These are phyloP conservation scores for Biscogniauxia mediterranea DNA, from an alignment of 2,329 filamentous ascomycete species.

Conservation along the genomic window DNA sequence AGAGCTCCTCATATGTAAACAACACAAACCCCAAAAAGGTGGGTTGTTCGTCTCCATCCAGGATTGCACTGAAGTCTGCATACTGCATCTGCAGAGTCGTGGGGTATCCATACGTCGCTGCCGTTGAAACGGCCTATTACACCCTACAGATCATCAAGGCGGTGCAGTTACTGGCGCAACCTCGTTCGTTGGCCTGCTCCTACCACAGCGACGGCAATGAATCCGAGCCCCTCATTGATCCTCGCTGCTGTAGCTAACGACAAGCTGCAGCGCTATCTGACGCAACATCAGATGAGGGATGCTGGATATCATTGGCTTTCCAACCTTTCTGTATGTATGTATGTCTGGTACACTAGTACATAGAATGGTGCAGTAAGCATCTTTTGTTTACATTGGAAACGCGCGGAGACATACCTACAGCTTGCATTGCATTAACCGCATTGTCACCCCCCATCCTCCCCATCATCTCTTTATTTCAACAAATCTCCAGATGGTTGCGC, in stretches of 20 bases:
- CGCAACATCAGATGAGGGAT: background rate
- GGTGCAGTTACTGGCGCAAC: conserved; percentile 1
- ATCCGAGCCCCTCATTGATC: background rate
- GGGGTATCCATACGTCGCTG: background rate
- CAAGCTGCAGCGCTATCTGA: conserved; percentile 1
- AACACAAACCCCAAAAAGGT: background rate
- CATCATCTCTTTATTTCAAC: background rate
- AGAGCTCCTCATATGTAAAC: background rate
- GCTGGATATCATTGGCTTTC: conserved; percentile 18
- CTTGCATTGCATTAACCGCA: background rate
- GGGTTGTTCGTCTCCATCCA: background rate
- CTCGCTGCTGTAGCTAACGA: conserved; percentile 2
- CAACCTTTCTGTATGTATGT: background rate
- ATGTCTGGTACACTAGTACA: conserved; percentile 11
- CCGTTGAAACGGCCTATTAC: background rate
- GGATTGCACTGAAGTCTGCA: background rate
- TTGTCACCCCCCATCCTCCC: background rate
- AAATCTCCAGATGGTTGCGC: too few species aligned
- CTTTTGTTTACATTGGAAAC: conserved; percentile 27
- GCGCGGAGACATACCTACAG: conserved; percentile 2
- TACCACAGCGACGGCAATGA: background rate
- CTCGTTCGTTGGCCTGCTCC: background rate
- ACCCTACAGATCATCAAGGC: background rate
- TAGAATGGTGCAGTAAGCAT: background rate
- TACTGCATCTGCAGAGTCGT: background rate